These are phyloP conservation scores for Aspergillus affinis DNA, from an alignment of 495 filamentous ascomycete species.

Conservation along the genomic window DNA sequence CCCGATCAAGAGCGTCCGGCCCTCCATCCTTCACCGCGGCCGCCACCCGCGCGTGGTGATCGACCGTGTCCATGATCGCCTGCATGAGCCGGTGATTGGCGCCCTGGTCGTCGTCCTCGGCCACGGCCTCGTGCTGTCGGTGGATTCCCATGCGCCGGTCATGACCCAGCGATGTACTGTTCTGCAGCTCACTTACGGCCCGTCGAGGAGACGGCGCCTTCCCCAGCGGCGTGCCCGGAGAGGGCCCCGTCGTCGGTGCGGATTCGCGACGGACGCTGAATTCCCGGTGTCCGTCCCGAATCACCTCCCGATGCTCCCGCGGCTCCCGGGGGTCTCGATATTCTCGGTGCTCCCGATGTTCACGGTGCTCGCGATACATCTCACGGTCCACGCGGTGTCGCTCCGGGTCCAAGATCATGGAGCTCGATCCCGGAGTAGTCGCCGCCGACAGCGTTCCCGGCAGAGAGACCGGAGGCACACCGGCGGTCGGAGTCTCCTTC, in stretches of 20 bases:
- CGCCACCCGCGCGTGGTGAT: slow-evolving; percentile 40
- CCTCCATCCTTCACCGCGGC: slow-evolving; percentile 35
- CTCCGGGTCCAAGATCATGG: slow-evolving; percentile 10
- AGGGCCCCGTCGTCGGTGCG: slow-evolving; percentile 26
- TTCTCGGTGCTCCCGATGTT: neutral
- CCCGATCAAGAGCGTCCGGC: slow-evolving; percentile 21
- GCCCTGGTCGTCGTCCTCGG: slow-evolving; percentile 45
- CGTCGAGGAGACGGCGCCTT: slow-evolving; percentile 38
- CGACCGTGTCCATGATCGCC: slow-evolving; percentile 47
- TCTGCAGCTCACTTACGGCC: slow-evolving; percentile 44
- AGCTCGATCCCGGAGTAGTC: slow-evolving; percentile 18
- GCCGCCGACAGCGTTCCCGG: slow-evolving; percentile 16
- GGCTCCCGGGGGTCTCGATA: neutral
- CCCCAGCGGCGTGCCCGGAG: slow-evolving; percentile 15
- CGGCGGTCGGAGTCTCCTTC: slow-evolving; percentile 12
- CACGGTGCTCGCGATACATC: slow-evolving; percentile 12
- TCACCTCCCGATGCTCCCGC: neutral
- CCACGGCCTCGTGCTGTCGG: slow-evolving; percentile 13
- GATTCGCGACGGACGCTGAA: slow-evolving; percentile 33
- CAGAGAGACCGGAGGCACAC: slow-evolving; percentile 5
- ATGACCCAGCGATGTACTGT: slow-evolving; percentile 17
- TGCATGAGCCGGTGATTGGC: slow-evolving; percentile 49
- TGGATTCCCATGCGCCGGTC: slow-evolving; percentile 22
- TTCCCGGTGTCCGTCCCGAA: slow-evolving; percentile 5
- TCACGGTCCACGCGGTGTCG: slow-evolving; percentile 14